Conservation (phyloP, 768 basidiomycete species). For the Hygrophoropsis aurantiaca region DNA sequence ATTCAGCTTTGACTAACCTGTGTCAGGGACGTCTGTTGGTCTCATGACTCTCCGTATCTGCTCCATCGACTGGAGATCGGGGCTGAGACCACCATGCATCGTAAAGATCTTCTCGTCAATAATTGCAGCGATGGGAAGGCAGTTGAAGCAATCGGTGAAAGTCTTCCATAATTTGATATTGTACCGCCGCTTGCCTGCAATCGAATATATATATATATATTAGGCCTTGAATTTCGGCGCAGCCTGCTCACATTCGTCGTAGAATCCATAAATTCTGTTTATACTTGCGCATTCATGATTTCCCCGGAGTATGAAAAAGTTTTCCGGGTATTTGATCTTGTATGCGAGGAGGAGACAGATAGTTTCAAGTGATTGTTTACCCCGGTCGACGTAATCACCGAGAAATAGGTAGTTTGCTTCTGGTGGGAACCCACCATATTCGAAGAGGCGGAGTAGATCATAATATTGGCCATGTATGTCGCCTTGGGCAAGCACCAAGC, state of each 20-base stretch:
- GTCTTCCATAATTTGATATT: constrained; percentile 99
- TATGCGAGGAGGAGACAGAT: constrained; percentile 98
- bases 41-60: constrained; percentile 99
- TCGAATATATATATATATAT: constrained; percentile 11
- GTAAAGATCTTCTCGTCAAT: constrained; percentile 99
- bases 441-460: constrained; percentile 95
- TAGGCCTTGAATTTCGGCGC: neutral
- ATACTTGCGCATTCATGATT: constrained; percentile 99
- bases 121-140: constrained; percentile 97
- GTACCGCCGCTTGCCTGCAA: constrained; percentile 95
- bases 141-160: constrained; percentile 99
- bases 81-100: constrained; percentile 97
- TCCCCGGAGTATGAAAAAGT: constrained; percentile 98
- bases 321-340: constrained; percentile 99
- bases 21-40: constrained; percentile 98
- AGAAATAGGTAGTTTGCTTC: constrained; percentile 99
- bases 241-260: constrained; percentile 88
- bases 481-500: constrained; percentile 47
- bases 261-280: constrained; percentile 99
- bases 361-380: constrained; percentile 99
- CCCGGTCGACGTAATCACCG: constrained; percentile 98
- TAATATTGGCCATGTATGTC: constrained; percentile 99
- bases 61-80: constrained; percentile 98
- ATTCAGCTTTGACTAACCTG: constrained; percentile 51
- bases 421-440: constrained; percentile 99